A percentile compares a stretch with the other conserved stretches of the same genome.
Evolutionary conservation across 306 rosid genomes (phyloP).

Genomic region (Cicer judaicum): DNA sequence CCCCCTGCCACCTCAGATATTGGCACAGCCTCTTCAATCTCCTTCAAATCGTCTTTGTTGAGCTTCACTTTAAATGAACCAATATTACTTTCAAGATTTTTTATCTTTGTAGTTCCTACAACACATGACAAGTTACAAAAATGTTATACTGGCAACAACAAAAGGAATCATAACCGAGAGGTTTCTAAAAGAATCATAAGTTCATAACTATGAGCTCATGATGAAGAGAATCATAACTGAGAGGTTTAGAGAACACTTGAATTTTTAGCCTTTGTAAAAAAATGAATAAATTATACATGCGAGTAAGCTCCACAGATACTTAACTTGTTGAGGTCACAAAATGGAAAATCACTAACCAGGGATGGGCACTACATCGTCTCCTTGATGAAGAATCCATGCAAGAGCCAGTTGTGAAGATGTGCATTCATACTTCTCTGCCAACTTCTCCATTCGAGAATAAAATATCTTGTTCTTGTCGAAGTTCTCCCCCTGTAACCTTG

Average conservation of each 20-base stretch:
- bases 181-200: background rate
- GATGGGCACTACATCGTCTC: constrained; percentile 68
- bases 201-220: background rate
- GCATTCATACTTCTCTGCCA: constrained; percentile 64
- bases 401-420: constrained; percentile 69
- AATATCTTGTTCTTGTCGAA: constrained; percentile 64
- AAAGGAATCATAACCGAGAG: background rate
- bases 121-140: constrained; percentile 24
- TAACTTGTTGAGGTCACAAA: background rate
- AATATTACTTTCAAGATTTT: constrained; percentile 62
- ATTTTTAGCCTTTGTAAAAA: background rate
- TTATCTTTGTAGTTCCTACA: constrained; percentile 69
- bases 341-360: constrained; percentile 59
- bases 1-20: constrained; percentile 53
- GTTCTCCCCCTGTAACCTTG: constrained; percentile 68
- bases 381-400: constrained; percentile 72
- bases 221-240: too few species aligned
- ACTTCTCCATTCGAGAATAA: constrained; percentile 49
- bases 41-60: constrained; percentile 51
- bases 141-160: background rate
- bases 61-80: constrained; percentile 59
- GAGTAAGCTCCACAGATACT: background rate
- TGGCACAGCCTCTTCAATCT: constrained; percentile 56
- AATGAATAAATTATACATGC: background rate
- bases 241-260: background rate